phyloP scores from a whole-genome alignment of 805 yeast species.

The Nakazawaea molendinolei region DNA sequence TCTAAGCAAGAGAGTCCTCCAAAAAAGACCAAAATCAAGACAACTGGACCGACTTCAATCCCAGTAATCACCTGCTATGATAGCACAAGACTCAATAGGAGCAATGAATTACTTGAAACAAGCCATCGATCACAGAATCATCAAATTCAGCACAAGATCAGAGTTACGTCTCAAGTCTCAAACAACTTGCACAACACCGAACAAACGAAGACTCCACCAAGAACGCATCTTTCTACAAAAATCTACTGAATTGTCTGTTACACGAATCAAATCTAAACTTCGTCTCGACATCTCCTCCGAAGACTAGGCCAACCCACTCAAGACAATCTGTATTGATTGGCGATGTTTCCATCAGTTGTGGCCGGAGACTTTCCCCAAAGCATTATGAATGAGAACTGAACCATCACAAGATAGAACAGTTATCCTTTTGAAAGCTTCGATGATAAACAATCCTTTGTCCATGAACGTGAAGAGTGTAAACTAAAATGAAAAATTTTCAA shows the following conservation, averaged over 20 bases:
- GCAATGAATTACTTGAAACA: conserved; percentile 9
- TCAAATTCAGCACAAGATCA: not conserved
- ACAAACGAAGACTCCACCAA: too few relatives aligned
- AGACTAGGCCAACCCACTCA: too few relatives aligned
- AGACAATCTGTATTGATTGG: conserved; percentile 10
- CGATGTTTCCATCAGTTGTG: conserved; percentile 56
- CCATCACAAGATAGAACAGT: too few relatives aligned
- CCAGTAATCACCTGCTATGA: not conserved
- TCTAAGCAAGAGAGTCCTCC: too few relatives aligned
- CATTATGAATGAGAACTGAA: conserved; percentile 24
- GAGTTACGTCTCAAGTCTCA: not conserved
- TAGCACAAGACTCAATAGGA: conserved; percentile 17
- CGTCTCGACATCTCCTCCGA: too few relatives aligned
- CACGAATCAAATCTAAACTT: too few relatives aligned
- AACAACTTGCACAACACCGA: not conserved
- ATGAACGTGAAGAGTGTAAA: conserved; percentile 38
- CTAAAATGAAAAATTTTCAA: not conserved
- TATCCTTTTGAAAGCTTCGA: conserved; percentile 63
- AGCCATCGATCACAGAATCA: not conserved
- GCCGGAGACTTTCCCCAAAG: conserved; percentile 93
- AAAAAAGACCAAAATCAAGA: conserved; percentile 13
- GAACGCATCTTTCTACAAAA: too few relatives aligned
- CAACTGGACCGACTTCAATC: too few relatives aligned
- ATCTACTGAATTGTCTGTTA: too few relatives aligned
- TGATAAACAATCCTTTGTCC: conserved; percentile 62